phyloP scores from a whole-genome alignment of 768 basidiomycete genomes.

The Roridomyces roridus region DNA sequence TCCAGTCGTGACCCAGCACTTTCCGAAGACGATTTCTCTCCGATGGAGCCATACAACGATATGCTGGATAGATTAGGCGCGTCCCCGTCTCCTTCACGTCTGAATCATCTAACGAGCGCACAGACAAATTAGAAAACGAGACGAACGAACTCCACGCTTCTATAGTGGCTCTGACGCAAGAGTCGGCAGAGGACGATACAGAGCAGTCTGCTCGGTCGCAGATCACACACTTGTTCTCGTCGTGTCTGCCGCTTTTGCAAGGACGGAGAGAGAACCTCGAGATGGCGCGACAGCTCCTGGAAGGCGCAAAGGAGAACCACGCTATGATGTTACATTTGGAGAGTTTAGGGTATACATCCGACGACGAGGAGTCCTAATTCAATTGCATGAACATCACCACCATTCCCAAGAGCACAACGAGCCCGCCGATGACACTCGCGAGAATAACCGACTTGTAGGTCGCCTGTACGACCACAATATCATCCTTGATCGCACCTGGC shows the following conservation, averaged over 20 bases:
- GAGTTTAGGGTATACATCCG: conserved; percentile 35
- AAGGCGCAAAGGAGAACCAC: conserved; percentile 56
- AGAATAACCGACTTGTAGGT: conserved; percentile 20
- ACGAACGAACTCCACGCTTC: conserved; percentile 31
- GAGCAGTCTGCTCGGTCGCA: conserved; percentile 42
- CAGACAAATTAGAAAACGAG: conserved; percentile 32
- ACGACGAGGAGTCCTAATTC: conserved; percentile 14
- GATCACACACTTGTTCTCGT: conserved; percentile 47
- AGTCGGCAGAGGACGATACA: neutral
- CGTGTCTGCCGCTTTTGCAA: conserved; percentile 53
- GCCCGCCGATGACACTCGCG: conserved; percentile 18
- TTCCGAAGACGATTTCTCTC: conserved; percentile 41
- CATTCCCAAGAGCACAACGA: conserved; percentile 11
- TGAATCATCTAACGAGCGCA: neutral
- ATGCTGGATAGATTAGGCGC: conserved; percentile 51
- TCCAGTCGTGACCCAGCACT: conserved; percentile 33
- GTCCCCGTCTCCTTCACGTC: conserved; percentile 3
- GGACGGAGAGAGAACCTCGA: conserved; percentile 52
- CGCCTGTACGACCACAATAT: conserved; percentile 18
- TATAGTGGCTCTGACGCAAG: conserved; percentile 30
- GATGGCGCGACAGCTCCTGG: conserved; percentile 56
- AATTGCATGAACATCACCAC: no score
- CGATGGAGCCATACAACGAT: conserved; percentile 46
- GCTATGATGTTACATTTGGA: conserved; percentile 55
- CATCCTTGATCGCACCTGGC: conserved; percentile 19